Evolutionary conservation across 441 rosid species (phyloP).

Genomic region (Euphorbia schlechtendalii): DNA sequence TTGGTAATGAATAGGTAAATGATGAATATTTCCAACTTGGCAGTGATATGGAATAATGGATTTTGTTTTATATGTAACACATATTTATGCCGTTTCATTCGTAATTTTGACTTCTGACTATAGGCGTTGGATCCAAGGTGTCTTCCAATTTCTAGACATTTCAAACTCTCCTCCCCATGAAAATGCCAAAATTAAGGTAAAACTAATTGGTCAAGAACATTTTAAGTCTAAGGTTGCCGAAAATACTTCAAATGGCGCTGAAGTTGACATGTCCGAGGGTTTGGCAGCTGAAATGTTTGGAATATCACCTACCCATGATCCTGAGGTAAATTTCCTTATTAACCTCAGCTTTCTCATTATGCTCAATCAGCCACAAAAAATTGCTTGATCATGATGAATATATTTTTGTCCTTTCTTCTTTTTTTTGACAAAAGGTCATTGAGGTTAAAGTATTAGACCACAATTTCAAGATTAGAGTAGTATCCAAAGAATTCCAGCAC

Average conservation of each 20-base stretch:
- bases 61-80: not conserved
- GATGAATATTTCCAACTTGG: slow-evolving; percentile 5
- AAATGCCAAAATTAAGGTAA: slow-evolving; percentile 23
- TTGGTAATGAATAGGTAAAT: slow-evolving; percentile 75
- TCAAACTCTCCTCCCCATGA: slow-evolving; percentile 16
- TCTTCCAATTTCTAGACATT: slow-evolving; percentile 41
- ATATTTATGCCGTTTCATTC: slow-evolving; percentile 4
- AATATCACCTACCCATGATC: slow-evolving; percentile 39
- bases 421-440: slow-evolving; percentile 41
- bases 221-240: slow-evolving; percentile 19
- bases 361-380: not conserved
- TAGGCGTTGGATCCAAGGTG: slow-evolving; percentile 95
- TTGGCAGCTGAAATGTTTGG: slow-evolving; percentile 76
- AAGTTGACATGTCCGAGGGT: slow-evolving; percentile 75
- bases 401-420: not conserved
- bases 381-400: not conserved
- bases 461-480: slow-evolving; percentile 47
- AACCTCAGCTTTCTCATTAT: slow-evolving; percentile 4
- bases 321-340: slow-evolving; percentile 40
- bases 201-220: slow-evolving; percentile 25
- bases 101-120: slow-evolving; percentile 20
- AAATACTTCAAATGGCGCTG: slow-evolving; percentile 25
- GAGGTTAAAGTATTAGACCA: slow-evolving; percentile 38
- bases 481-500: slow-evolving; percentile 78
- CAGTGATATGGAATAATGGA: not conserved